These are phyloP conservation scores for Talaromyces pinophilus DNA, from an alignment of 2,329 filamentous ascomycete genomes.

Conservation along the genomic window DNA sequence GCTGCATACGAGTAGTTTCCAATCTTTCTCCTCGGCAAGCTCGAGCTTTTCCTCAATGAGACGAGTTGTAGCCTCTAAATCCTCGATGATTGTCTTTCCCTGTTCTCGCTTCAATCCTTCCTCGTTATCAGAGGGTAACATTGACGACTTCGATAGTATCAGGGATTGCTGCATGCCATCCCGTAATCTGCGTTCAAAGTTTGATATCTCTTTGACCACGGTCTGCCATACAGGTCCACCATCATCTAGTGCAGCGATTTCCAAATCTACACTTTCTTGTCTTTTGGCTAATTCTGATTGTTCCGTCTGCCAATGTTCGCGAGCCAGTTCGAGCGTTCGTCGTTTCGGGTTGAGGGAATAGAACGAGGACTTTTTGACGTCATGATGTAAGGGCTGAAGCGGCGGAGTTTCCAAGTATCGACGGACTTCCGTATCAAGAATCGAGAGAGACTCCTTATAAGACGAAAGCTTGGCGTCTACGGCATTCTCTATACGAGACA, in stretches of 20 bases:
- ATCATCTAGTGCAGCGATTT: constrained; percentile 60
- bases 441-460: constrained; percentile 57
- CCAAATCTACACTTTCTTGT: constrained; percentile 51
- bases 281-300: constrained; percentile 47
- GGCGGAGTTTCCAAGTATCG: constrained; percentile 55
- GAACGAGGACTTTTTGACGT: constrained; percentile 43
- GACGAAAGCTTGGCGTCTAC: constrained; percentile 61
- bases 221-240: constrained; percentile 61
- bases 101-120: constrained; percentile 30
- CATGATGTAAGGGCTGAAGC: constrained; percentile 39
- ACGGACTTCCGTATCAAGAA: constrained; percentile 58
- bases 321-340: constrained; percentile 61
- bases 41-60: constrained; percentile 54
- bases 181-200: constrained; percentile 49
- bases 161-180: constrained; percentile 36
- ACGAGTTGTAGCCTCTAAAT: constrained; percentile 50
- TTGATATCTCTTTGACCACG: constrained; percentile 53
- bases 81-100: constrained; percentile 39
- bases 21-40: constrained; percentile 55
- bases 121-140: constrained; percentile 23
- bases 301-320: constrained; percentile 58
- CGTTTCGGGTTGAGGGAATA: constrained; percentile 57
- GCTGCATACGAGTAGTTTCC: constrained; percentile 63
- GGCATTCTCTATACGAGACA: constrained; percentile 57
- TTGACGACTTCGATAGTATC: constrained; percentile 27